phyloP scores from a whole-genome alignment of 345 rosid species.

The Gossypium turneri region DNA sequence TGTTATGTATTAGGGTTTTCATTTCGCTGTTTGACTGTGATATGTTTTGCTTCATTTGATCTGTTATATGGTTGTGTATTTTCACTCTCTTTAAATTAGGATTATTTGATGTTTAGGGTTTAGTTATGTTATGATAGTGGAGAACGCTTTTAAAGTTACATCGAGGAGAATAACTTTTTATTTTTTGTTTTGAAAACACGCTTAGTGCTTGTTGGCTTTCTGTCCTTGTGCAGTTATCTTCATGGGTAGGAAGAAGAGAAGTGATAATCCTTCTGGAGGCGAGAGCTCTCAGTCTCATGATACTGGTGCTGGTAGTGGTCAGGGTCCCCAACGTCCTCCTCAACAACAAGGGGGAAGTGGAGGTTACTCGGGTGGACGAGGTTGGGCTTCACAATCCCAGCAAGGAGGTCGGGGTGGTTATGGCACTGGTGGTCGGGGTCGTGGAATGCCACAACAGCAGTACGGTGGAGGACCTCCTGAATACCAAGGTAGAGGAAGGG shows the following conservation, averaged over 20 bases:
- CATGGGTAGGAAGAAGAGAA: constrained; percentile 80
- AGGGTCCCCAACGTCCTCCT: constrained; percentile 44
- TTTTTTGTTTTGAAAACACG: too few relatives aligned
- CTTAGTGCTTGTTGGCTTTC: neutral
- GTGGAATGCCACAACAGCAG: constrained; percentile 40
- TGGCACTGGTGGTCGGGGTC: constrained; percentile 45
- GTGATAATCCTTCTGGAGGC: constrained; percentile 46
- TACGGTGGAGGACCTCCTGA: constrained; percentile 53
- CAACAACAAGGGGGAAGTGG: constrained; percentile 35
- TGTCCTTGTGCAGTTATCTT: constrained; percentile 22
- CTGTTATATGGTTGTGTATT: neutral
- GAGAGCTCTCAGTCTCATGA: constrained; percentile 73
- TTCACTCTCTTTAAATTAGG: neutral
- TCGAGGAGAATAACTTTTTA: neutral
- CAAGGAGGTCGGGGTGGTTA: constrained; percentile 57
- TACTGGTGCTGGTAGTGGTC: constrained; percentile 38
- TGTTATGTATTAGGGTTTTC: neutral
- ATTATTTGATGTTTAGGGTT: neutral
- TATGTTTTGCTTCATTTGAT: neutral
- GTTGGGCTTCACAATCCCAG: constrained; percentile 50
- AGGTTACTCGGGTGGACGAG: constrained; percentile 55
- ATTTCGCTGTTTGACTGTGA: neutral
- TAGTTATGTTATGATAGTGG: neutral
- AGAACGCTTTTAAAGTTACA: neutral
- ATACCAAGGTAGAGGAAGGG: constrained; percentile 44